phyloP scores from a whole-genome alignment of 768 basidiomycete species.

The Boletus sensibilis region DNA sequence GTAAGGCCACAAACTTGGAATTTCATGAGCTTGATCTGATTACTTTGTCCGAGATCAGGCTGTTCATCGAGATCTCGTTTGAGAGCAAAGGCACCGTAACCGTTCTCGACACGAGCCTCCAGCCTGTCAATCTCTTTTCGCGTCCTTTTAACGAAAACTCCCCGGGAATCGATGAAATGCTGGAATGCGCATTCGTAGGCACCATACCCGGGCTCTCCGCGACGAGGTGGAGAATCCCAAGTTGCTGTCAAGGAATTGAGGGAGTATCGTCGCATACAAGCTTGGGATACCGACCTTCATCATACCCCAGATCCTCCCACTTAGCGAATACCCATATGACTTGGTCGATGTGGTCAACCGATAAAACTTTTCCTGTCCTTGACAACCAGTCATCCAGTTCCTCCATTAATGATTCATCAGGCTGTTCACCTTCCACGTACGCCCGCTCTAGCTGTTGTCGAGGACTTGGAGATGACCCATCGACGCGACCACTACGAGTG shows the following conservation, averaged over 20 bases:
- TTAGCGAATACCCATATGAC: conserved; percentile 87
- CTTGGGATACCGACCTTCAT: conserved; percentile 61
- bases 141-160: conserved; percentile 54
- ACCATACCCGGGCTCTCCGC: conserved; percentile 52
- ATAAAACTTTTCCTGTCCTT: conserved; percentile 43
- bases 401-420: conserved; percentile 51
- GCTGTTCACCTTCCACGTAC: conserved; percentile 63
- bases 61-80: conserved; percentile 45
- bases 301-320: conserved; percentile 92
- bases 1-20: conserved; percentile 63
- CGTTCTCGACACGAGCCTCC: conserved; percentile 55
- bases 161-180: conserved; percentile 60
- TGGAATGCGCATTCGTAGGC: conserved; percentile 69
- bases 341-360: conserved; percentile 49
- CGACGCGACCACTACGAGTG: conserved; percentile 29
- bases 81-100: conserved; percentile 50
- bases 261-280: not conserved
- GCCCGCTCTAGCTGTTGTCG: conserved; percentile 36
- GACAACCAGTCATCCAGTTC: conserved; percentile 55
- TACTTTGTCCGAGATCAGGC: conserved; percentile 65
- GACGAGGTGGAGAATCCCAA: conserved; percentile 86
- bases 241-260: conserved; percentile 52
- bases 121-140: conserved; percentile 42
- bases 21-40: conserved; percentile 70
- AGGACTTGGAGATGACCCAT: conserved; percentile 20